phyloP scores from a whole-genome alignment of 352 stramenopile species.

The Pythium monospermum region DNA sequence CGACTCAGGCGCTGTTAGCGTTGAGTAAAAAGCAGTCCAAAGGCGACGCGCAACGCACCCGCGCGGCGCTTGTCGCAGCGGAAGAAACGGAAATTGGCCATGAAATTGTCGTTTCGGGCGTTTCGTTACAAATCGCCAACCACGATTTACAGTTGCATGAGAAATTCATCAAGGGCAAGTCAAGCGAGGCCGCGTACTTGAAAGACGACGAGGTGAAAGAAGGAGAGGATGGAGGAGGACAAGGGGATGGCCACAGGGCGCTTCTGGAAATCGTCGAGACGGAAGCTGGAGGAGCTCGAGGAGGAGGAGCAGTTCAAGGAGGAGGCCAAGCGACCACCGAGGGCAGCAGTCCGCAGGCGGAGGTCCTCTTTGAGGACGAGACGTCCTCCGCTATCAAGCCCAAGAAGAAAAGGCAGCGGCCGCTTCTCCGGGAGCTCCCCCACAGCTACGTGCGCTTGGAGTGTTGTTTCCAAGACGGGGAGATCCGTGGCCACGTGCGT shows the following conservation, averaged over 20 bases:
- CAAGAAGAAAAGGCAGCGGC: conserved; percentile 17
- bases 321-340: too few relatives aligned
- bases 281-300: too few relatives aligned
- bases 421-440: conserved; percentile 32
- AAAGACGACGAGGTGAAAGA: conserved; percentile 24
- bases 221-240: conserved; percentile 12
- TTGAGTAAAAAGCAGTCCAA: conserved; percentile 21
- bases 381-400: neutral
- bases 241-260: too few relatives aligned
- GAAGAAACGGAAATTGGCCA: conserved; percentile 16
- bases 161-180: conserved; percentile 64
- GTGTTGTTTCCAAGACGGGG: conserved; percentile 64
- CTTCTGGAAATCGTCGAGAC: conserved; percentile 9
- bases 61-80: conserved; percentile 17
- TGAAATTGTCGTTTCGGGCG: conserved; percentile 37
- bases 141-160: conserved; percentile 64
- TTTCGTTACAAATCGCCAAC: conserved; percentile 69
- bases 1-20: conserved; percentile 33
- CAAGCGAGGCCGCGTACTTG: conserved; percentile 51
- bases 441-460: conserved; percentile 71
- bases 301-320: too few relatives aligned
- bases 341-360: neutral
- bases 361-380: neutral
- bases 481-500: conserved; percentile 52
- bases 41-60: conserved; percentile 27